Conservation (phyloP, 495 filamentous ascomycete genomes). For the Penicillium chermesinum region DNA sequence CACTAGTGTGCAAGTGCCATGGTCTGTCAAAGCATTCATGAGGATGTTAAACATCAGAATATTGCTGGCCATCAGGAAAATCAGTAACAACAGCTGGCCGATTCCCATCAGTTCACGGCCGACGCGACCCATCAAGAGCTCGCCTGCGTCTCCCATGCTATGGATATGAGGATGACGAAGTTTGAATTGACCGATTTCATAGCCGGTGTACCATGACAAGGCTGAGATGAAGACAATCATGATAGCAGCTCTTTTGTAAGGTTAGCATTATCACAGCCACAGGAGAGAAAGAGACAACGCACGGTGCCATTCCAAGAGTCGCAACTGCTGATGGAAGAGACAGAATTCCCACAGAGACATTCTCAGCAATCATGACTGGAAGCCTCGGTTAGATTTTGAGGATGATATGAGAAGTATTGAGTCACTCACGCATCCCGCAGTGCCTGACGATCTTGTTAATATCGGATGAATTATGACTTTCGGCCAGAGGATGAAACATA, state of each 20-base stretch:
- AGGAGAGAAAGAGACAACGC: slow-evolving; percentile 10
- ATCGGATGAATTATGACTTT: neutral
- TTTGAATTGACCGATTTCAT: slow-evolving; percentile 34
- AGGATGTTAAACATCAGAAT: slow-evolving; percentile 63
- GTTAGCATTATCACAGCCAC: slow-evolving; percentile 1
- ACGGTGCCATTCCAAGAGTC: slow-evolving; percentile 54
- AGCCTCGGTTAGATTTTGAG: neutral
- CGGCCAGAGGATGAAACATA: slow-evolving; percentile 10
- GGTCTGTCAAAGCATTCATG: slow-evolving; percentile 56
- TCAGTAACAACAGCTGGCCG: slow-evolving; percentile 59
- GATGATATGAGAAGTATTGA: neutral
- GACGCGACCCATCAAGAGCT: slow-evolving; percentile 57
- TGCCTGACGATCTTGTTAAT: slow-evolving; percentile 15
- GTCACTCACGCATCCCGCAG: slow-evolving; percentile 35
- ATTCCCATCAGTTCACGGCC: slow-evolving; percentile 59
- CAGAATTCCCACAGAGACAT: slow-evolving; percentile 61
- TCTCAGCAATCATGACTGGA: slow-evolving; percentile 60
- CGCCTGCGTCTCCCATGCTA: slow-evolving; percentile 66
- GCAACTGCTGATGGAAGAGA: slow-evolving; percentile 61
- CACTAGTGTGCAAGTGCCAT: slow-evolving; percentile 61
- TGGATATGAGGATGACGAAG: slow-evolving; percentile 46
- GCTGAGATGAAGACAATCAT: slow-evolving; percentile 57
- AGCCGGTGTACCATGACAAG: slow-evolving; percentile 52
- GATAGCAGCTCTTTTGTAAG: slow-evolving; percentile 35
- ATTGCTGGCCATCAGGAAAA: slow-evolving; percentile 72